phyloP scores from a whole-genome alignment of 2,329 filamentous ascomycete species.

The Diplodia corticola region DNA sequence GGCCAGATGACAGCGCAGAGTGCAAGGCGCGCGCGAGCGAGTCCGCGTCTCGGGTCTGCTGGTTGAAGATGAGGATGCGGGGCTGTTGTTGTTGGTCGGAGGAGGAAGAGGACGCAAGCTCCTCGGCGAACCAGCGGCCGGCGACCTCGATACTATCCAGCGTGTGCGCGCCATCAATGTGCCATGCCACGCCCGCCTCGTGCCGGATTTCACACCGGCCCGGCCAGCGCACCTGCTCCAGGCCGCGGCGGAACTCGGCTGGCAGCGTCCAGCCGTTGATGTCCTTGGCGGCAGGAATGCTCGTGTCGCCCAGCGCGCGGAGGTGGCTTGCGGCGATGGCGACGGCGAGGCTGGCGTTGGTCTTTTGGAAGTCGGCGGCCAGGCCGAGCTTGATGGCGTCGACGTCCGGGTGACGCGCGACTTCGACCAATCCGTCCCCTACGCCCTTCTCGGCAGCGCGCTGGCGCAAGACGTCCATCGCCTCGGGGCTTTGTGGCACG shows the following conservation, averaged over 20 bases:
- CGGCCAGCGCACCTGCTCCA: constrained; percentile 67
- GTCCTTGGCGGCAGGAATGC: constrained; percentile 41
- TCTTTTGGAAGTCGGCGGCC: constrained; percentile 63
- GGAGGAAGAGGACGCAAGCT: constrained; percentile 37
- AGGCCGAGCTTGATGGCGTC: constrained; percentile 56
- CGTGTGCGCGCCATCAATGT: constrained; percentile 86
- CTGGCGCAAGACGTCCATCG: constrained; percentile 57
- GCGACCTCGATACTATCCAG: constrained; percentile 77
- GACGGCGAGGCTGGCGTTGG: constrained; percentile 62
- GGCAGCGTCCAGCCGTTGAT: constrained; percentile 52
- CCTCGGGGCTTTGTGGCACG: constrained; percentile 56
- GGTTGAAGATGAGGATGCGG: constrained; percentile 82
- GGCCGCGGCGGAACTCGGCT: constrained; percentile 61
- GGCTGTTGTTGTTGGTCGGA: constrained; percentile 26
- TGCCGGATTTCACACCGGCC: constrained; percentile 74
- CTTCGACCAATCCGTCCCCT: constrained; percentile 47
- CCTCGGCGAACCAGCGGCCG: constrained; percentile 70
- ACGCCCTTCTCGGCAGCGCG: constrained; percentile 54
- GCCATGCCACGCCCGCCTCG: constrained; percentile 64
- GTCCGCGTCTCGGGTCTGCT: constrained; percentile 78
- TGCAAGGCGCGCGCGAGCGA: constrained; percentile 66
- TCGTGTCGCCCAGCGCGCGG: constrained; percentile 43
- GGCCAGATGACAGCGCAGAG: constrained; percentile 50
- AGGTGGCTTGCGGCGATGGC: constrained; percentile 62
- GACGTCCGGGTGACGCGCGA: constrained; percentile 51